A percentile compares a stretch with the other conserved stretches of the same genome.
These are phyloP conservation scores for Elsinoe batatas DNA, from an alignment of 2,329 filamentous ascomycete species.

Conservation along the genomic window DNA sequence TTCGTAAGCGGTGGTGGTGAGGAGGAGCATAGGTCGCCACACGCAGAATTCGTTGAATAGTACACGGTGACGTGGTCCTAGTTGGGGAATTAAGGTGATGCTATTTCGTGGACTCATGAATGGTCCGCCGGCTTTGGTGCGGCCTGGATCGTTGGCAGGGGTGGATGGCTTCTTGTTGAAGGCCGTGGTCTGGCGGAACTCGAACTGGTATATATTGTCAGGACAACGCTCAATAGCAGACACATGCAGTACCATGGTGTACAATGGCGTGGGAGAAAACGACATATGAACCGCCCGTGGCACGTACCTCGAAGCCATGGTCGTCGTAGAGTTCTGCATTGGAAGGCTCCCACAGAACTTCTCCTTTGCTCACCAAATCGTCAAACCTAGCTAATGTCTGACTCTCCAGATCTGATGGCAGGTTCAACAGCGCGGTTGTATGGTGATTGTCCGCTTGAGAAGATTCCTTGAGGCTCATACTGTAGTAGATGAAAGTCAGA, in stretches of 20 bases:
- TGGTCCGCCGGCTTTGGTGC: constrained; percentile 10
- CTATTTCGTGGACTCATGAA: constrained; percentile 14
- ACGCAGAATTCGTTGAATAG: constrained; percentile 32
- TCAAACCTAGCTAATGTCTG: constrained; percentile 12
- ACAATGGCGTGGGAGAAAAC: no score
- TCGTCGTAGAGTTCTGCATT: constrained; percentile 4
- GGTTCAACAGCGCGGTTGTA: background rate
- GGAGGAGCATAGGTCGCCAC: constrained; percentile 29
- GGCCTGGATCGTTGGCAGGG: constrained; percentile 9
- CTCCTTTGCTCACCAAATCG: constrained; percentile 6
- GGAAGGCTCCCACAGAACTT: constrained; percentile 13
- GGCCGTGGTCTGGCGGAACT: constrained; percentile 12
- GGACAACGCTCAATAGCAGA: background rate
- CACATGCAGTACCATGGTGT: no score
- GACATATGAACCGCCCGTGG: no score
- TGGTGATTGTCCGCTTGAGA: background rate
- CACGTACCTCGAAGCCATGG: constrained; percentile 13
- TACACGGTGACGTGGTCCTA: constrained; percentile 26
- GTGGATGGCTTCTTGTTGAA: constrained; percentile 14
- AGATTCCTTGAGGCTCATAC: background rate
- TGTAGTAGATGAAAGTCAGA: background rate
- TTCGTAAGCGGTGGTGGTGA: constrained; percentile 32
- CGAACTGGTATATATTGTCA: constrained; percentile 2
- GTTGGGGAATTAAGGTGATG: constrained; percentile 23
- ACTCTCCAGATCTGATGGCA: constrained; percentile 11